Base-by-base conservation (phyloP, 768 basidiomycete genomes). In the Mycena filopes region DNA sequence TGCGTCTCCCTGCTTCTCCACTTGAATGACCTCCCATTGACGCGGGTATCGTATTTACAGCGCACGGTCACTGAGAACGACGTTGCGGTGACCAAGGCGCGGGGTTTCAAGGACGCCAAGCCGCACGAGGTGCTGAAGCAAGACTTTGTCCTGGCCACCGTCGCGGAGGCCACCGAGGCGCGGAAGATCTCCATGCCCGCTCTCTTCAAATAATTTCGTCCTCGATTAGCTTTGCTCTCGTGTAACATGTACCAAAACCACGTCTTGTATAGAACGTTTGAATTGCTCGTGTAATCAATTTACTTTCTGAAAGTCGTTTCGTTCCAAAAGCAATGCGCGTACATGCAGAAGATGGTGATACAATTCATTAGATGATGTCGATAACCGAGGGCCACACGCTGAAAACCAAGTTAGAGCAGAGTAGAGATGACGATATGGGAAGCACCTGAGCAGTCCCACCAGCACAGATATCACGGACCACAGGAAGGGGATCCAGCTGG, bases 41-140 rank as follows among this genome's bases (percentile, higher is more conserved):
- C n/a, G n/a, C n/a, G n/a, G n/a, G n/a, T 46, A 4, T 50, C 4
- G 18, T 26, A 18, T 9, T 63, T 5, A 9, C 43, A 90, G 89
- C 82, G 83, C 47, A 77, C 88, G 26, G 78, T 85, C 49, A 76
- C 84, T 20, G 75, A 93, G 29, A 76, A 83, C 1, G 87, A 92
- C 63, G 81, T 82, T 9, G 77, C 72, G 15, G 79, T 89, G 63
- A 84, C 87, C 7, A 81, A 84, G 57, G 81, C 84, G 65, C 85
- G 87, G 41, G 87, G 88, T 1, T 86, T 84, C 75, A 74, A 74
- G 40, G 76, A 82, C 2, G 75, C 73, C 13, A 81, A 77, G 60
- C 72, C 76, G 0, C 83, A 84, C 65, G 68, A 73, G 15, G 78
- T 78, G 48, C 42, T 84, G 33, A 80, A 81, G 63, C 70, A 75